These are phyloP conservation scores for Phlebopus sp. DNA, from an alignment of 1,284 basidiomycete species.

Conservation along the genomic window DNA sequence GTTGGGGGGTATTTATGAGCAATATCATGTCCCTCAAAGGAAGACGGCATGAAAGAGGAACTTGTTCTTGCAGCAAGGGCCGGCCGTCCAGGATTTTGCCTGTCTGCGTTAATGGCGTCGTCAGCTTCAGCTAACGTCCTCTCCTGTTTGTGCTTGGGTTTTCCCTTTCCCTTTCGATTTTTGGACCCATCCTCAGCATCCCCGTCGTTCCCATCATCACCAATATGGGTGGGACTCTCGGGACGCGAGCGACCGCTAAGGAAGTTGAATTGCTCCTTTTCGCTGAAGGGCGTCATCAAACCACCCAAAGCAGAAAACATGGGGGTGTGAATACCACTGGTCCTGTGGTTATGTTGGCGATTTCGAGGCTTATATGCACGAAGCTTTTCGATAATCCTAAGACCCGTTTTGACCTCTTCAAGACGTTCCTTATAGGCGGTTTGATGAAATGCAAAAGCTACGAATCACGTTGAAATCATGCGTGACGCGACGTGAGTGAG, in stretches of 20 bases:
- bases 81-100: constrained; percentile 9
- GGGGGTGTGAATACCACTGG: constrained; percentile 42
- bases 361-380: constrained; percentile 67
- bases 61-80: constrained; percentile 3
- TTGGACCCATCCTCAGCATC: constrained; percentile 23
- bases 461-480: constrained; percentile 10
- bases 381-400: constrained; percentile 66
- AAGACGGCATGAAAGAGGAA: constrained; percentile 1
- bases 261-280: constrained; percentile 27
- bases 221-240: constrained; percentile 7
- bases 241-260: constrained; percentile 10
- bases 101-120: constrained; percentile 7
- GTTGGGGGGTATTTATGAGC: constrained; percentile 20
- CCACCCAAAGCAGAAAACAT: constrained; percentile 32
- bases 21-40: constrained; percentile 7
- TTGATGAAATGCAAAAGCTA: constrained; percentile 71
- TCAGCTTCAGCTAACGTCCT: constrained; percentile 4
- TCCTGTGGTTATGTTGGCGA: constrained; percentile 21
- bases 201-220: constrained; percentile 19
- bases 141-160: constrained; percentile 12
- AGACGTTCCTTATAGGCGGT: constrained; percentile 76
- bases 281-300: constrained; percentile 31
- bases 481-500: not conserved
- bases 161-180: constrained; percentile 31
- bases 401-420: constrained; percentile 50